These are phyloP conservation scores for Phytophthora cryptogea DNA, from an alignment of 352 stramenopile species.

Conservation along the genomic window DNA sequence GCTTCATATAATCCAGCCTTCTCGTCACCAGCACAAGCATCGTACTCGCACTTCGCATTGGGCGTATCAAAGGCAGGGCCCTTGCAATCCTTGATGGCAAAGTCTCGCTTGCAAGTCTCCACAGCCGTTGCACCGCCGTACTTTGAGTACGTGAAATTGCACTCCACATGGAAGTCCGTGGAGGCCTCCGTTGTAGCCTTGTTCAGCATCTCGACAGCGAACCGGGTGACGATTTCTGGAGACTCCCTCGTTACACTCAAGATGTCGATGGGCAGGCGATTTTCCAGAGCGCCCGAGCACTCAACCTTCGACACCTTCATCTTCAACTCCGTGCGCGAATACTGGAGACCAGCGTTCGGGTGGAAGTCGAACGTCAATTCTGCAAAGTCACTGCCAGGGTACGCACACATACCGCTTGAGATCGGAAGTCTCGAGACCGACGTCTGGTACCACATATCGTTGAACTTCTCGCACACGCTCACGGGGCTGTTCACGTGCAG, in stretches of 20 bases:
- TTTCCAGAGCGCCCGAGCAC: constrained; percentile 44
- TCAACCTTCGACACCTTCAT: constrained; percentile 50
- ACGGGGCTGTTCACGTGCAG: constrained; percentile 55
- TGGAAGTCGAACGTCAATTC: constrained; percentile 72
- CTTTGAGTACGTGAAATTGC: constrained; percentile 58
- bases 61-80: constrained; percentile 50
- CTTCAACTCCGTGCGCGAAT: constrained; percentile 36
- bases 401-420: constrained; percentile 45
- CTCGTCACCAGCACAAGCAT: constrained; percentile 32
- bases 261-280: constrained; percentile 35
- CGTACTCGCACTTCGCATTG: constrained; percentile 44
- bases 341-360: constrained; percentile 46
- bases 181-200: constrained; percentile 37
- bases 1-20: constrained; percentile 50
- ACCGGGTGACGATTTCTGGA: constrained; percentile 55
- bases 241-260: constrained; percentile 37
- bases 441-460: constrained; percentile 75
- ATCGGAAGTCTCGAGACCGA: constrained; percentile 40
- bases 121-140: constrained; percentile 21
- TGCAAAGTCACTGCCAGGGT: constrained; percentile 63
- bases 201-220: constrained; percentile 57
- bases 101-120: constrained; percentile 47
- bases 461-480: constrained; percentile 55
- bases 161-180: constrained; percentile 53
- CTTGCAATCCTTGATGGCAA: constrained; percentile 68